A percentile compares a stretch with the other conserved stretches of the same genome.
Evolutionary conservation across 1,284 basidiomycete species (phyloP).

Genomic region (Termitomyces sp.): DNA sequence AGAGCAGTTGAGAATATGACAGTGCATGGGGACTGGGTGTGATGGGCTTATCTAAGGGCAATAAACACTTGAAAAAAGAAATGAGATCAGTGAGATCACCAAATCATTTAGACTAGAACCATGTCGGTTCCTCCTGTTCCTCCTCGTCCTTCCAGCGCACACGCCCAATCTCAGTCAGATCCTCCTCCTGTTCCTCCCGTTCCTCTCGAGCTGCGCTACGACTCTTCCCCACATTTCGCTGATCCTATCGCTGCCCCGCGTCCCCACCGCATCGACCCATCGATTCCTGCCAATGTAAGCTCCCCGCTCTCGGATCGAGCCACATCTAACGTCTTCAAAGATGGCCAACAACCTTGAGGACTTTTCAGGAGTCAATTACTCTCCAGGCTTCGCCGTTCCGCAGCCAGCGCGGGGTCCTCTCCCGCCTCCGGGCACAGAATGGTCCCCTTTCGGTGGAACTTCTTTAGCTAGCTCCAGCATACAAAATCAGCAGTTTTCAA

Average conservation of each 20-base stretch:
- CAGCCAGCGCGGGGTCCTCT: conserved; percentile 14
- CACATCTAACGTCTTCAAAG: conserved; percentile 30
- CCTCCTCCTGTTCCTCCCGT: conserved; percentile 24
- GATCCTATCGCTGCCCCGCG: conserved; percentile 63
- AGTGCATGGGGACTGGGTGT: too few species aligned
- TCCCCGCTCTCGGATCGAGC: conserved; percentile 5
- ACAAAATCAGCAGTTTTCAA: conserved; percentile 7
- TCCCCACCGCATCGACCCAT: conserved; percentile 60
- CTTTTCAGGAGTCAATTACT: conserved; percentile 28
- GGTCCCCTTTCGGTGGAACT: conserved; percentile 26
- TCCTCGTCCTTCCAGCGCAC: conserved; percentile 20
- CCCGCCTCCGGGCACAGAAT: conserved; percentile 23
- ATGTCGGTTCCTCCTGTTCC: conserved; percentile 21
- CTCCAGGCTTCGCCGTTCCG: conserved; percentile 25
- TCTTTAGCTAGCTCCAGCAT: conserved; percentile 8
- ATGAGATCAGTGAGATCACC: too few species aligned
- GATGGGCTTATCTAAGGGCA: too few species aligned
- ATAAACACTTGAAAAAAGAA: background rate
- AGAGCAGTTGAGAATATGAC: too few species aligned
- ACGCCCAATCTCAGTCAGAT: conserved; percentile 6
- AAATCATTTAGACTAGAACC: background rate
- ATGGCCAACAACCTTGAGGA: conserved; percentile 61
- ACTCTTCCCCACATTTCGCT: conserved; percentile 47
- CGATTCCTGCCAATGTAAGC: conserved; percentile 59
- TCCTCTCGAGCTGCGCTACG: conserved; percentile 19